Evolutionary conservation across 2,329 filamentous ascomycete genomes (phyloP), one percentile per base, ranked within the genome.

Genomic region (Neopestalotiopsis clavispora): DNA sequence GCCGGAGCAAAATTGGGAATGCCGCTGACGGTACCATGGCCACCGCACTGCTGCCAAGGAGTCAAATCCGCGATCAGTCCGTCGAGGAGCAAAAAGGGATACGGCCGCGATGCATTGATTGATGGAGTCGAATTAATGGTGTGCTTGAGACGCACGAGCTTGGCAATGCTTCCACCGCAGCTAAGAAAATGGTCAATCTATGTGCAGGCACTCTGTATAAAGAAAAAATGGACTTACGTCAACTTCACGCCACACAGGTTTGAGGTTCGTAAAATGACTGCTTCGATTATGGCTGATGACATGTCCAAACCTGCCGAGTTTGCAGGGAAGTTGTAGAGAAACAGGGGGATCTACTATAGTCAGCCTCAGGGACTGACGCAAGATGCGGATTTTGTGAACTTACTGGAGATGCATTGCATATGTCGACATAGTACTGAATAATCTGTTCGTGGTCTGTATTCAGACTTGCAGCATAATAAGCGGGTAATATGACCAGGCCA

Each of bases 221-320:
- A 45, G 38, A 38, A 4, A 42, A 38, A 4, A 42, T 12, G 23
- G 5, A 69, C 70, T 66, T 38, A 75, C 73, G 73, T 75, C 2
- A 75, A 20, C 61, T 75, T 74, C 0, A 74, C 72, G 12, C 73
- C 73, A 42, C 73, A 75, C 14, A 75, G 60, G 49, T 74, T 75
- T 7, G 68, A 65, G 6, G 72, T 69, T 20, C 65, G 32, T 4
- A 68, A 68, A 28, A 75, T 73, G 2, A 73, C 62, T 45, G 70
- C 62, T 32, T 67, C 63, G 38, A 75, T 75, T 4, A 72, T 64
- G 13, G 70, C 73, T 13, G 73, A 75, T 14, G 73, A 71, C 65
- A 74, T 75, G 64, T 75, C 73, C 45, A 72, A 72, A 4, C 73
- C 73, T 4, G 70, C 73, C 3, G 73, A 72, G 59, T 75, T 75